Evolutionary conservation across 139 green algal species (phyloP), one percentile per base, ranked within the genome.

Genomic region (Chlorella sp.): DNA sequence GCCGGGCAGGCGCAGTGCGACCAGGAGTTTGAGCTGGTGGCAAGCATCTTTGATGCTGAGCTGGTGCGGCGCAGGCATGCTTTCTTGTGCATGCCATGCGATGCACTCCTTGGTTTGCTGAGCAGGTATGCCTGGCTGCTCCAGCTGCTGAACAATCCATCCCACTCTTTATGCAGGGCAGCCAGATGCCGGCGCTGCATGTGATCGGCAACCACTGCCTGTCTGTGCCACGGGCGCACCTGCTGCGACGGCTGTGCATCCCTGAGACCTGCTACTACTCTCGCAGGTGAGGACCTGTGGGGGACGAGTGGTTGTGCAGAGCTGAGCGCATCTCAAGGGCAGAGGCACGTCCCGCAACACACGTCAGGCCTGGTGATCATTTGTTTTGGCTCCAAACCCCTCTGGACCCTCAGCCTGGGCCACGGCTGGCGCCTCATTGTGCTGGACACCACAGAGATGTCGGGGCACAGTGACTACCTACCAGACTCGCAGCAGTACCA

Each of bases 381-480:
- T n/a, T n/a, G n/a, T n/a, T n/a, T n/a, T n/a, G n/a, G n/a, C n/a
- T n/a, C n/a, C n/a, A n/a, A n/a, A n/a, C n/a, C n/a, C n/a, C n/a
- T n/a, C n/a, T n/a, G n/a, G n/a, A n/a, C n/a, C 69, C 0, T 21
- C 74, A 81, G 74, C 36, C 51, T 96, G 20, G 41, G 41, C 1
- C 28, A 32, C 28, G 64, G 83, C n/a, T 97, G 94, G 94, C 80
- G 83, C 21, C 83, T 96, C 44, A 39, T 97, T 1, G 86, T 94
- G n/a, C 87, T 96, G 78, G 92, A 97, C 83, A 94, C 94, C 34
- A 96, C 94, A 60, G 94, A 97, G 38, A 88, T 96, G 75, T 92
- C 81, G 56, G 83, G 91, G 15, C 89, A 92, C 88, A 89, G 69
- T 39, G 65, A 65, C 28, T 89, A 88, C 39, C 78, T 82, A 3